Evolutionary conservation across 139 green algal genomes (phyloP).

Genomic region (Chlamydomonas incerta): DNA sequence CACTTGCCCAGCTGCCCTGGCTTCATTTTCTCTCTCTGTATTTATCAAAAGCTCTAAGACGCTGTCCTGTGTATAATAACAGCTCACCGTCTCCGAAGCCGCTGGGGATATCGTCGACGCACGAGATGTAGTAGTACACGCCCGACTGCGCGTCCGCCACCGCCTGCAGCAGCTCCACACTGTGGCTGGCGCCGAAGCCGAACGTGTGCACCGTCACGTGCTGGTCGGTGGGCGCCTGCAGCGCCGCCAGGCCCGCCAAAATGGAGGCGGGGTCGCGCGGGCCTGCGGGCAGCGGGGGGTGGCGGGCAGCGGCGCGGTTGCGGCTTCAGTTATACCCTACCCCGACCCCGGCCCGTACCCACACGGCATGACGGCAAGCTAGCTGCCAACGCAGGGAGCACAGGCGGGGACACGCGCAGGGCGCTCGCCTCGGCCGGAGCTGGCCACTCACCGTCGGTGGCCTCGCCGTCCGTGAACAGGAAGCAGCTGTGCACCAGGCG

Average conservation of each 20-base stretch:
- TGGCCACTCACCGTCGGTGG: conserved; percentile 34
- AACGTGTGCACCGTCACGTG: conserved; percentile 60
- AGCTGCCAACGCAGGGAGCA: too few relatives aligned
- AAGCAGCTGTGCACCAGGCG: conserved; percentile 38
- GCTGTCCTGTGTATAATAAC: too few relatives aligned
- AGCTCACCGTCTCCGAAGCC: conserved; percentile 36
- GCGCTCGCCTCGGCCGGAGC: too few relatives aligned
- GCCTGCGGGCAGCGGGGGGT: too few relatives aligned
- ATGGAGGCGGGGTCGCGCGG: not conserved
- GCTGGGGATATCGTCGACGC: conserved; percentile 1
- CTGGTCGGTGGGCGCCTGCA: conserved; percentile 14
- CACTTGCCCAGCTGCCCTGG: too few relatives aligned
- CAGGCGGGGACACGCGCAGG: too few relatives aligned
- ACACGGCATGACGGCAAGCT: too few relatives aligned
- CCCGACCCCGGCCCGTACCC: too few relatives aligned
- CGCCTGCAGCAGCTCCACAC: conserved; percentile 54
- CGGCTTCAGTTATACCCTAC: too few relatives aligned
- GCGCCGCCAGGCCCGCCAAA: not conserved
- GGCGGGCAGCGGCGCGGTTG: too few relatives aligned
- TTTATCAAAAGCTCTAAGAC: too few relatives aligned
- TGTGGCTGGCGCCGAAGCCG: conserved; percentile 52
- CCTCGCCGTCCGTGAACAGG: conserved; percentile 61
- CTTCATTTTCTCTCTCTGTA: too few relatives aligned
- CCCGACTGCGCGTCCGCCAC: conserved; percentile 56
- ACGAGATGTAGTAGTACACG: conserved; percentile 64